Evolutionary conservation across 192 early-diverging fungal species (phyloP).

Genomic region (Coemansia sp.): DNA sequence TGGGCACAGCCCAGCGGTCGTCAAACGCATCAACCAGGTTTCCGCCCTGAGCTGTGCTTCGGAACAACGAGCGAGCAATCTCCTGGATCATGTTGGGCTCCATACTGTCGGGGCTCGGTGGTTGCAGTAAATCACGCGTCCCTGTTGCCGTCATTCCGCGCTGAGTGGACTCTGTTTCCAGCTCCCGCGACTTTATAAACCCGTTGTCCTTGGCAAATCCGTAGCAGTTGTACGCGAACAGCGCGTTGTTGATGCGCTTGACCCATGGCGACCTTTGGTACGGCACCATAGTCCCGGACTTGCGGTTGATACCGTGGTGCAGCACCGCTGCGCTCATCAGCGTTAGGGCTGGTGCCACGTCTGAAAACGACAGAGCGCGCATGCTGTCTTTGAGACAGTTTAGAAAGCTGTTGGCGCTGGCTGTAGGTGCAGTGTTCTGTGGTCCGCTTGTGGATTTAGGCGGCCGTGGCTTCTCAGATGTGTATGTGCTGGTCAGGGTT

Average conservation of each 20-base stretch:
- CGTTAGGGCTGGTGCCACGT: constrained; percentile 3
- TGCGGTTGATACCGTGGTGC: constrained; percentile 23
- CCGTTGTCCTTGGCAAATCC: constrained; percentile 17
- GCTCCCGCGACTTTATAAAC: constrained; percentile 7
- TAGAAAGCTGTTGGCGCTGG: constrained; percentile 9
- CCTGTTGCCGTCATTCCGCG: not conserved
- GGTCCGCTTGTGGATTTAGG: not conserved
- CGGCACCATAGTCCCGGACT: constrained; percentile 13
- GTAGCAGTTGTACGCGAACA: constrained; percentile 25
- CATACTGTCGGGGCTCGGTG: not conserved
- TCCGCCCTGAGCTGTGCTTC: not conserved
- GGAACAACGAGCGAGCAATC: not conserved
- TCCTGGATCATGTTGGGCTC: not conserved
- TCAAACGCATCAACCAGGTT: constrained; percentile 27
- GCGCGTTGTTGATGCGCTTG: constrained; percentile 21
- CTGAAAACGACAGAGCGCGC: not conserved
- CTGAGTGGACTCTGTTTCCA: not conserved
- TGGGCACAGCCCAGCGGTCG: constrained; percentile 25
- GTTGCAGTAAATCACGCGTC: not conserved
- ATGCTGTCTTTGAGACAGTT: constrained; percentile 17
- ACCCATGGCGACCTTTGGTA: constrained; percentile 30
- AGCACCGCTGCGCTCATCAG: constrained; percentile 5
- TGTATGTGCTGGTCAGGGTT: constrained; percentile 5
- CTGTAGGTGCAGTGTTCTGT: not conserved
- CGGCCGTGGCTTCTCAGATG: constrained; percentile 4